Percentiles rank a stretch among this genome's conserved stretches.
phyloP scores from a whole-genome alignment of 345 rosid genomes.

The Lenwebbia sp. region DNA sequence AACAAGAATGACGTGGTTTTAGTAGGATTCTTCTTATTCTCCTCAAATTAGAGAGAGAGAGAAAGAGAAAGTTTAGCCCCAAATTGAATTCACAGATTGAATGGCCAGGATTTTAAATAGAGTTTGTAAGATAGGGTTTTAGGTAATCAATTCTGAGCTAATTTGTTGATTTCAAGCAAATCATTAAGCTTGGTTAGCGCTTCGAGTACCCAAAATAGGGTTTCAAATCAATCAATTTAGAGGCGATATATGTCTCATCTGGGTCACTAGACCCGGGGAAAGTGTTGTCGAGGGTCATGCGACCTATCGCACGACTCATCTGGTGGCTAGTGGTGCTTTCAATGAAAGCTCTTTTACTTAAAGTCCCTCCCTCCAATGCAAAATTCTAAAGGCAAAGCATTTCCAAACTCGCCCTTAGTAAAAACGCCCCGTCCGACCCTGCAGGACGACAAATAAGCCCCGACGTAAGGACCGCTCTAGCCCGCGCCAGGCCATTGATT shows the following conservation, averaged over 20 bases:
- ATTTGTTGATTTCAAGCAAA: neutral
- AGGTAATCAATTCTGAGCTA: neutral
- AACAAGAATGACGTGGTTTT: neutral
- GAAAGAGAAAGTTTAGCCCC: neutral
- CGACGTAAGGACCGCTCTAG: too few relatives aligned
- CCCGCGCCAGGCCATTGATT: too few relatives aligned
- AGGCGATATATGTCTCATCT: neutral
- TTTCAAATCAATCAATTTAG: neutral
- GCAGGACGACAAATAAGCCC: neutral
- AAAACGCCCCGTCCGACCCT: neutral
- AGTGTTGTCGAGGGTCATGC: rapidly evolving
- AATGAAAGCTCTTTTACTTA: neutral
- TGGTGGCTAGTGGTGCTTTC: neutral
- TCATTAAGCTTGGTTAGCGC: neutral
- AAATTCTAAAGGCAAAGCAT: neutral
- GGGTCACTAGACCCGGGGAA: neutral
- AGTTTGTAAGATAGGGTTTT: neutral
- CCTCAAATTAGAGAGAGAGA: neutral
- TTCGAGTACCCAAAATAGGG: neutral
- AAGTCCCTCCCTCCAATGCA: neutral
- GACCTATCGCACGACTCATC: neutral
- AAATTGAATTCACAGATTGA: neutral
- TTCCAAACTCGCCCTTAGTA: neutral
- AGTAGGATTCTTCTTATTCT: neutral
- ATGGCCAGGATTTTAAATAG: neutral